Evolutionary conservation across 129 eudicot genomes (phyloP).

Genomic region (Arctium lappa): DNA sequence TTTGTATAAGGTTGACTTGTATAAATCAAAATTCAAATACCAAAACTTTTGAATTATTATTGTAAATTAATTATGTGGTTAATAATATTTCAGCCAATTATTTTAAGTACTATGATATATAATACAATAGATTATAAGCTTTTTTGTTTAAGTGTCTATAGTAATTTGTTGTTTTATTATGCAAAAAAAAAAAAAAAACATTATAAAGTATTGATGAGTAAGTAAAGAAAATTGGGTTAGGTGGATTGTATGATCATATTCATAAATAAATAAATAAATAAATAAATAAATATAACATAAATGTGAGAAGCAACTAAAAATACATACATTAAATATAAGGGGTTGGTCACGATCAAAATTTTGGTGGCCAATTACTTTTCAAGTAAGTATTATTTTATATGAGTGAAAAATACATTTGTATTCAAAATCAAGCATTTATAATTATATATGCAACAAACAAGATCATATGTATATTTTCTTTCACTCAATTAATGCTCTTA

Average conservation of each 20-base stretch:
- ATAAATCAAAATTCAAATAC: not conserved
- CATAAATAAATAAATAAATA: not conserved
- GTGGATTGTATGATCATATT: not conserved
- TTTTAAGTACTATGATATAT: too few relatives aligned
- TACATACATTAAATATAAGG: not conserved
- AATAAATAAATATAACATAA: not conserved
- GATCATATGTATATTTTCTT: not conserved
- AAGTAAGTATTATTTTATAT: not conserved
- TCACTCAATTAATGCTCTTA: not conserved
- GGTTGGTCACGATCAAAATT: not conserved
- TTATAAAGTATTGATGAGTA: not conserved
- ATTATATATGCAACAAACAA: too few relatives aligned
- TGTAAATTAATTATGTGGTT: too few relatives aligned
- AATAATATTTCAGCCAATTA: too few relatives aligned
- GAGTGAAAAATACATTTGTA: not conserved
- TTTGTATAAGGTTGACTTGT: not conserved
- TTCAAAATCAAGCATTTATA: not conserved
- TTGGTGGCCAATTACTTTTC: slow-evolving; percentile 8
- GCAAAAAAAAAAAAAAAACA: not conserved
- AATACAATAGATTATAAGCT: too few relatives aligned
- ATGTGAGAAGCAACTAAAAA: not conserved
- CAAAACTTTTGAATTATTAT: not conserved
- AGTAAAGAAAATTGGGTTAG: not conserved
- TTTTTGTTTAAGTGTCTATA: not conserved
- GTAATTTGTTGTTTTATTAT: not conserved